Percentiles rank a stretch among this genome's conserved stretches.
Conservation (phyloP, 169 alveolate genomes). For the Hepatocystis sp. region DNA sequence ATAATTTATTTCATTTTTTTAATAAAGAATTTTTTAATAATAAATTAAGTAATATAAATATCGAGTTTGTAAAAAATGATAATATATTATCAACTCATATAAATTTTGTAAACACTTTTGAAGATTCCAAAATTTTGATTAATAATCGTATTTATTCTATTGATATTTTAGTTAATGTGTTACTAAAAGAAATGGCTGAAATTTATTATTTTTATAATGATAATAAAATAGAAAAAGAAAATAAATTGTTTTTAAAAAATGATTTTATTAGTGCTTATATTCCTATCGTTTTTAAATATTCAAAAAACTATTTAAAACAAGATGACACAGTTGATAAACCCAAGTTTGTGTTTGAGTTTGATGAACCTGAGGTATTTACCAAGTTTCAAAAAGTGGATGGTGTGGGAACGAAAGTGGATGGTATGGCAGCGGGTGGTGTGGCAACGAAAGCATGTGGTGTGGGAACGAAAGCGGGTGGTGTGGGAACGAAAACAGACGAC, state of each 20-base stretch:
- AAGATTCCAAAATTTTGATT: constrained; percentile 41
- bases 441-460: too few relatives aligned
- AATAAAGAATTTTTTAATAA: constrained; percentile 56
- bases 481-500: too few relatives aligned
- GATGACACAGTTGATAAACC: too few relatives aligned
- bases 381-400: too few relatives aligned
- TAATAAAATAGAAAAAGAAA: constrained; percentile 48
- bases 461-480: too few relatives aligned
- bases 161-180: constrained; percentile 18
- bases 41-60: constrained; percentile 35
- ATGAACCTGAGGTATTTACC: too few relatives aligned
- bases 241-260: constrained; percentile 45
- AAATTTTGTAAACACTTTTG: constrained; percentile 56
- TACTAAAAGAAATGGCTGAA: constrained; percentile 73
- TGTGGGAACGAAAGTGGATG: too few relatives aligned
- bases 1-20: constrained; percentile 55
- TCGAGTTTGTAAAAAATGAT: constrained; percentile 57
- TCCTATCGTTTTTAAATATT: constrained; percentile 36
- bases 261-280: constrained; percentile 31
- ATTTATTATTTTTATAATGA: constrained; percentile 61
- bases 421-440: too few relatives aligned
- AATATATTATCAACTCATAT: constrained; percentile 32
- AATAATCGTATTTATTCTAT: constrained; percentile 52
- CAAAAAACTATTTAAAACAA: too few relatives aligned
- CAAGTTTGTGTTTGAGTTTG: constrained; percentile 11